A percentile compares a stretch with the other conserved stretches of the same genome.
phyloP scores from a whole-genome alignment of 1,284 basidiomycete species.

The Pterulicium gracile region DNA sequence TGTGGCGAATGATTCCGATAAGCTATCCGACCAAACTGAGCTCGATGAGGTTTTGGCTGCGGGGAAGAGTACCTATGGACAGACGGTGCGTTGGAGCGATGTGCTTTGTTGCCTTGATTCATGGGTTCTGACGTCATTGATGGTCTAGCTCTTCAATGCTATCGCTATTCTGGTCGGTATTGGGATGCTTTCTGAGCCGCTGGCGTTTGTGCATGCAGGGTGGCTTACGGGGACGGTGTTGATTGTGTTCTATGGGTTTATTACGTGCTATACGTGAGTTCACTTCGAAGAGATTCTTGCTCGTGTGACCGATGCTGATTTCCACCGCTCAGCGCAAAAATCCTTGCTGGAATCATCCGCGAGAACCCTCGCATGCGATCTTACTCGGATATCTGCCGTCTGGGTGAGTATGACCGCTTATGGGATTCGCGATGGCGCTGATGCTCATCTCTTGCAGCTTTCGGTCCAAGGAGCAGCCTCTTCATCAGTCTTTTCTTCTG shows the following conservation, averaged over 20 bases:
- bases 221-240: conserved; percentile 73
- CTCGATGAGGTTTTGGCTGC: background rate
- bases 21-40: no score
- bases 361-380: conserved; percentile 63
- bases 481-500: conserved; percentile 74
- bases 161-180: conserved; percentile 83
- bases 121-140: background rate
- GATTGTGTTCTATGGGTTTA: conserved; percentile 66
- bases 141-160: conserved; percentile 74
- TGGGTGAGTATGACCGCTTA: no score
- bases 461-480: conserved; percentile 61
- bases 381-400: conserved; percentile 83
- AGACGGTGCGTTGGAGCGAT: conserved; percentile 59
- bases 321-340: conserved; percentile 64
- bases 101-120: no score
- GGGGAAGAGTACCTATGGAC: conserved; percentile 57
- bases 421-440: no score
- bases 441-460: conserved; percentile 34
- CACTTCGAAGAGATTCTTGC: background rate
- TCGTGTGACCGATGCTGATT: background rate
- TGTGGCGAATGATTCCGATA: background rate
- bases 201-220: conserved; percentile 82
- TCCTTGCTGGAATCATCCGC: conserved; percentile 68
- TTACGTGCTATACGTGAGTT: conserved; percentile 83
- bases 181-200: conserved; percentile 82